Percentiles rank a stretch among this genome's conserved stretches.
Conservation (phyloP, 108 stramenopile species). For the Cyclotella sp. region DNA sequence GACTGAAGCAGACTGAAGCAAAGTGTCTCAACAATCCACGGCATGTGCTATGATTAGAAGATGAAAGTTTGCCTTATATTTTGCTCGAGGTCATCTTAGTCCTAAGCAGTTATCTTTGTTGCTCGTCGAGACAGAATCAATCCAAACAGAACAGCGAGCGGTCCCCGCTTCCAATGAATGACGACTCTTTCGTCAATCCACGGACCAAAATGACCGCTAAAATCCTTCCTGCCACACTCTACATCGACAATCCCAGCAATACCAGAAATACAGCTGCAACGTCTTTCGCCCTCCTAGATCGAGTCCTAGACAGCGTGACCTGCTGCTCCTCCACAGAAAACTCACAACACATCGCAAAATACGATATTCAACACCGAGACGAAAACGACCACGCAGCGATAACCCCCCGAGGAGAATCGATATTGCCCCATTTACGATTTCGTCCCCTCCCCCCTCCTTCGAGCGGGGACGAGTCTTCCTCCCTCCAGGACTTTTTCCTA, state of each 20-base stretch:
- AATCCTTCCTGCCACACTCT: not conserved
- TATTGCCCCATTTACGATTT: conserved; percentile 45
- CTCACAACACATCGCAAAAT: not conserved
- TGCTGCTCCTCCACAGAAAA: not conserved
- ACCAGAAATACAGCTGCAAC: not conserved
- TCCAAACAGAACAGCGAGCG: too few relatives aligned
- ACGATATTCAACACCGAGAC: not conserved
- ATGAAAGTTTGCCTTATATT: too few relatives aligned
- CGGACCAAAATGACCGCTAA: not conserved
- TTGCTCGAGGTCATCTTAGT: too few relatives aligned
- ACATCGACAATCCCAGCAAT: not conserved
- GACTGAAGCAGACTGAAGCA: too few relatives aligned
- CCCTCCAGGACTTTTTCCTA: conserved; percentile 62
- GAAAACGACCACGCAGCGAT: not conserved
- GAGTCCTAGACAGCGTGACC: conserved; percentile 1
- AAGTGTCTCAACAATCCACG: too few relatives aligned
- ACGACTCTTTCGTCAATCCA: not conserved
- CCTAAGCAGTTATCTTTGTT: too few relatives aligned
- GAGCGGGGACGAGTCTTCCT: conserved; percentile 41
- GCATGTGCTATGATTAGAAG: too few relatives aligned
- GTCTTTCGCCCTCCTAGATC: conserved; percentile 2
- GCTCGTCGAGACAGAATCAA: too few relatives aligned
- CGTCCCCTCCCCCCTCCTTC: conserved; percentile 25
- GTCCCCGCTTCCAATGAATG: not conserved
- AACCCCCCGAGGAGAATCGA: not conserved